These are phyloP conservation scores for Veloboletus limbatus DNA, from an alignment of 1,284 basidiomycete species.

Conservation along the genomic window DNA sequence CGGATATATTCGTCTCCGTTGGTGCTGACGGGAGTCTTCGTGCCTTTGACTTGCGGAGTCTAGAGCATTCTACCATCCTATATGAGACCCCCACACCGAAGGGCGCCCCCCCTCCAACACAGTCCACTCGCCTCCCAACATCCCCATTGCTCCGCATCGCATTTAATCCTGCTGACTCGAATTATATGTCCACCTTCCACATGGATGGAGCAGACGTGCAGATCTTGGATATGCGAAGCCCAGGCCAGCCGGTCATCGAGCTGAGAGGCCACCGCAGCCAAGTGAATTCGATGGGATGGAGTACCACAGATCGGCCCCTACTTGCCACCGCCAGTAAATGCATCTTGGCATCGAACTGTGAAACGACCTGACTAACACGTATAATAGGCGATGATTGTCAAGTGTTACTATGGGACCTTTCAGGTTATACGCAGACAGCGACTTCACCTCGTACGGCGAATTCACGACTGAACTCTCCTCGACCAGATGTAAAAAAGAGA, in stretches of 20 bases:
- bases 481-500: conserved; percentile 73
- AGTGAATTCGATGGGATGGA: conserved; percentile 88
- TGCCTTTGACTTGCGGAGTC: conserved; percentile 92
- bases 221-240: conserved; percentile 92
- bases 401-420: conserved; percentile 85
- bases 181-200: conserved; percentile 93
- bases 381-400: conserved; percentile 87
- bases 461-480: conserved; percentile 67
- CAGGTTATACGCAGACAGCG: conserved; percentile 56
- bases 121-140: conserved; percentile 66
- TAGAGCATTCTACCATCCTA: conserved; percentile 98
- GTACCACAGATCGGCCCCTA: conserved; percentile 75
- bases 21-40: conserved; percentile 96
- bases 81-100: conserved; percentile 91
- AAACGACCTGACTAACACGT: conserved; percentile 5
- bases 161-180: conserved; percentile 83
- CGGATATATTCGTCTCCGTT: conserved; percentile 97
- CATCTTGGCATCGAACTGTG: background rate
- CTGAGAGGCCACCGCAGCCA: conserved; percentile 74
- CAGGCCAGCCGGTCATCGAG: conserved; percentile 91
- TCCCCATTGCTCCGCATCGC: conserved; percentile 81
- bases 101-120: conserved; percentile 56
- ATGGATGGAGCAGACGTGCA: conserved; percentile 86
- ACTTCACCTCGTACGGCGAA: conserved; percentile 61
- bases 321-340: conserved; percentile 78